phyloP scores from a whole-genome alignment of 208 protist species.

The Leishmania tarentolae region DNA sequence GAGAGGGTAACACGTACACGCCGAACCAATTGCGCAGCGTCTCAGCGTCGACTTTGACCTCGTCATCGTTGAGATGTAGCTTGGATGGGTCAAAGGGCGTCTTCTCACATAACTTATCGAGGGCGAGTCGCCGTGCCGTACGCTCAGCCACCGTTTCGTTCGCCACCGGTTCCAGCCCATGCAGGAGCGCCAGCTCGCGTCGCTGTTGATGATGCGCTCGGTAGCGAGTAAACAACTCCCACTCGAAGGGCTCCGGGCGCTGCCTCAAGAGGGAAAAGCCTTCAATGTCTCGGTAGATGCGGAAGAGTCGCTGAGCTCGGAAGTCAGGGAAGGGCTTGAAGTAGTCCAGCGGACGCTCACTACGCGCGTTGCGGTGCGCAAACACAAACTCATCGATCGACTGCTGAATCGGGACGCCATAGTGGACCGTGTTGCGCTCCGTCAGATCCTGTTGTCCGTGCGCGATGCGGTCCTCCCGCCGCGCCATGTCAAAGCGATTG shows the following conservation, averaged over 20 bases:
- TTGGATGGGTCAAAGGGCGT: constrained; percentile 76
- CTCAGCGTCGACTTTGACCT: constrained; percentile 62
- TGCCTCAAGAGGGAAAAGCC: constrained; percentile 89
- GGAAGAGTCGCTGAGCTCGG: constrained; percentile 70
- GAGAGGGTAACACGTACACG: constrained; percentile 84
- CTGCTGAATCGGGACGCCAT: constrained; percentile 78
- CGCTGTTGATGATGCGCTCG: constrained; percentile 89
- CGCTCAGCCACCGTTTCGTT: constrained; percentile 88
- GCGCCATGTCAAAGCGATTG: constrained; percentile 85
- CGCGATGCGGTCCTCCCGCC: constrained; percentile 69
- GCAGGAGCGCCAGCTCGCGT: constrained; percentile 72
- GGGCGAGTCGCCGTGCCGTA: constrained; percentile 52
- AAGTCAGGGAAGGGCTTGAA: constrained; percentile 89
- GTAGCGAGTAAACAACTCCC: constrained; percentile 91
- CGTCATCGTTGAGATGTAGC: constrained; percentile 57
- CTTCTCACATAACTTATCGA: constrained; percentile 85
- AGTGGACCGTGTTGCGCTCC: constrained; percentile 75
- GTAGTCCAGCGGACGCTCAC: constrained; percentile 87
- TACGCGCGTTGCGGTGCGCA: constrained; percentile 80
- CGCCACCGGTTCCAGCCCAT: constrained; percentile 83
- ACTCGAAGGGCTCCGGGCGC: constrained; percentile 84
- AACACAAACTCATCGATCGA: constrained; percentile 86
- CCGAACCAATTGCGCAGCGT: constrained; percentile 89
- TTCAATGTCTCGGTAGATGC: constrained; percentile 85
- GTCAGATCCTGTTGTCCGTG: constrained; percentile 78